These are phyloP conservation scores for Obelidium mucronatum DNA, from an alignment of 192 early-diverging fungal genomes.

Conservation along the genomic window DNA sequence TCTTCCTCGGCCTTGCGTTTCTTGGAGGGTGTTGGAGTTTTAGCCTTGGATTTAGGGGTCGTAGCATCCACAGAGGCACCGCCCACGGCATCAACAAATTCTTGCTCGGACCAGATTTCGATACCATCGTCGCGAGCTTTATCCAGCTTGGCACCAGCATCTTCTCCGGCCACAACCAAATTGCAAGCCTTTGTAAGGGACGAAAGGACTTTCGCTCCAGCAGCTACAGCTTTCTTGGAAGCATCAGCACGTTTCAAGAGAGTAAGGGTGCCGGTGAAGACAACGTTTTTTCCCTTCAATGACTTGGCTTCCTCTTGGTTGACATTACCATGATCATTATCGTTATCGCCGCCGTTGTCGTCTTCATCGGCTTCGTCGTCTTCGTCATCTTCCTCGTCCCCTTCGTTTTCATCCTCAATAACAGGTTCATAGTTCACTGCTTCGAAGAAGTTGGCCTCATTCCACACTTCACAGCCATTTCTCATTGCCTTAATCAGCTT, in stretches of 20 bases:
- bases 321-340: not conserved
- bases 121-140: not conserved
- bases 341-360: not conserved
- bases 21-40: not conserved
- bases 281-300: not conserved
- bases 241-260: constrained; percentile 13
- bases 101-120: not conserved
- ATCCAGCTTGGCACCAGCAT: constrained; percentile 14
- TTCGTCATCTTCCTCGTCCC: not conserved
- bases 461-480: constrained; percentile 11
- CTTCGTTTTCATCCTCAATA: not conserved
- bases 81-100: not conserved
- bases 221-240: not conserved
- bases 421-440: not conserved
- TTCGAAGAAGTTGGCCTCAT: not conserved
- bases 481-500: constrained; percentile 3
- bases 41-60: not conserved
- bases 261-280: constrained; percentile 1
- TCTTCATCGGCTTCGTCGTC: too few relatives aligned
- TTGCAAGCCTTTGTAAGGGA: not conserved
- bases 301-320: not conserved
- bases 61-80: not conserved
- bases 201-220: not conserved
- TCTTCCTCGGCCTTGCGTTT: not conserved
- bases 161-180: not conserved